Evolutionary conservation across 2,329 filamentous ascomycete genomes (phyloP).

Genomic region (Ophiostoma perfectum): DNA sequence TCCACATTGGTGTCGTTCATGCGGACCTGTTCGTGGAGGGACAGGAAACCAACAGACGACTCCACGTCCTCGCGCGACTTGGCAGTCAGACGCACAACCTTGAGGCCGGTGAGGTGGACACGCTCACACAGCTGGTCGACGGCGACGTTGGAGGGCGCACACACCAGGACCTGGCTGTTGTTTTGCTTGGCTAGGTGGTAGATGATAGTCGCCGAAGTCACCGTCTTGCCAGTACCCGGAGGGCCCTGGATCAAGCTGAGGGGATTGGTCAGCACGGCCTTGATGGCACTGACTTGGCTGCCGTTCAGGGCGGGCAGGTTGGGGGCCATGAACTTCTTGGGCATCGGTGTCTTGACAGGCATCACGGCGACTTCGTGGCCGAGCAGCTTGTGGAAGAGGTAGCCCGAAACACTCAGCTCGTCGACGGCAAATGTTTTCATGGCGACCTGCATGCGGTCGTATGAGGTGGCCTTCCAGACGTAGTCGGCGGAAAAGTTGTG

Average conservation of each 20-base stretch:
- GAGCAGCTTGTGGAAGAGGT: conserved; percentile 95
- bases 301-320: conserved; percentile 90
- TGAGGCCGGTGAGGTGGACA: conserved; percentile 88
- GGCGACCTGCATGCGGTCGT: conserved; percentile 97
- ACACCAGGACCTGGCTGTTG: conserved; percentile 89
- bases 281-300: conserved; percentile 94
- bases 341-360: conserved; percentile 91
- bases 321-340: conserved; percentile 94
- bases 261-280: conserved; percentile 87
- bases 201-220: conserved; percentile 97
- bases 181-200: conserved; percentile 96
- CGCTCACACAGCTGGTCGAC: conserved; percentile 98
- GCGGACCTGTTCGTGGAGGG: conserved; percentile 92
- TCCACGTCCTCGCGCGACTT: conserved; percentile 98
- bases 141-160: conserved; percentile 95
- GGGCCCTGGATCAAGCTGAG: conserved; percentile 95
- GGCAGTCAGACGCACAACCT: conserved; percentile 95
- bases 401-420: conserved; percentile 96
- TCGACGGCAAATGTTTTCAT: conserved; percentile 99
- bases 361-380: conserved; percentile 92
- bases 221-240: conserved; percentile 95
- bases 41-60: conserved; percentile 93
- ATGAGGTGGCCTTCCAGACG: conserved; percentile 98
- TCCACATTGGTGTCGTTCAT: conserved; percentile 97
- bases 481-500: conserved; percentile 98